Evolutionary conservation across 345 rosid genomes (phyloP).

Genomic region (Triadica sebifera): DNA sequence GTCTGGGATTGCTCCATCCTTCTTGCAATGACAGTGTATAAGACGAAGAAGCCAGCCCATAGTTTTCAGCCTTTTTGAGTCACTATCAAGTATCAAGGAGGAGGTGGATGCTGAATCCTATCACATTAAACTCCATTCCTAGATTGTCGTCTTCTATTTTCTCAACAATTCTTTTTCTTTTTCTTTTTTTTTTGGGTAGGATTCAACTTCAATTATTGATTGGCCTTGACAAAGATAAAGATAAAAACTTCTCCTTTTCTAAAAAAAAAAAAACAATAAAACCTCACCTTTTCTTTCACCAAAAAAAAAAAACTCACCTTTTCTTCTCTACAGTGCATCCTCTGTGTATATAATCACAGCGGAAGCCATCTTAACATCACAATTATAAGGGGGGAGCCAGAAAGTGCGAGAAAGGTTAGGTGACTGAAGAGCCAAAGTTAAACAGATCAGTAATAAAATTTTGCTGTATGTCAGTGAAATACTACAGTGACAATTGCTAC

Average conservation of each 20-base stretch:
- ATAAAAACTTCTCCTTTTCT: background rate
- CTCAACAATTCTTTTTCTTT: no score
- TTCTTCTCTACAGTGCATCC: background rate
- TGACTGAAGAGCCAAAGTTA: background rate
- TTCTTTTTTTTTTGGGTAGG: no score
- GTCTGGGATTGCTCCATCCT: no score
- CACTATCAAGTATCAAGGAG: no score
- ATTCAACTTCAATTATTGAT: background rate
- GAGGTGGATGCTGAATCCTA: background rate
- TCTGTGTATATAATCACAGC: background rate
- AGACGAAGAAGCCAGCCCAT: no score
- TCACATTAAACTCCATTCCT: background rate
- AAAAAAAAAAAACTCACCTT: background rate
- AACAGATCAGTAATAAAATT: background rate
- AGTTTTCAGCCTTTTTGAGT: no score
- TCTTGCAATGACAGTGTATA: no score
- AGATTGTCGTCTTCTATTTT: background rate
- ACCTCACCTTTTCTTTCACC: background rate
- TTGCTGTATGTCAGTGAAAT: conserved; percentile 37
- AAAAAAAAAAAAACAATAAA: background rate
- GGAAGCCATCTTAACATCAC: background rate
- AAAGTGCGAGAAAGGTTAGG: background rate
- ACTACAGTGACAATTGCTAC: conserved; percentile 26
- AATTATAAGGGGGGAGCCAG: background rate
- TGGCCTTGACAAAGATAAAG: background rate